A percentile compares a stretch with the other conserved stretches of the same genome.
Conservation (phyloP, 129 eudicot species). For the Daucus carota region DH1_v3.0 NC_030385.2:42724001-42724500, state of each 20-base stretch:
- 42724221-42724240: background rate
- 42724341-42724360: conserved; percentile 47
- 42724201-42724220: background rate
- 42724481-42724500: background rate
- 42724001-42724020: background rate
- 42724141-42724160: conserved; percentile 27
- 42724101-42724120: conserved; percentile 45
- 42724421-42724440: conserved; percentile 17
- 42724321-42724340: conserved; percentile 52
- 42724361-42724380: conserved; percentile 52
- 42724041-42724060: conserved; percentile 35
- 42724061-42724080: conserved; percentile 33
- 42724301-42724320: conserved; percentile 22
- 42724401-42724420: conserved; percentile 32
- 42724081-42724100: conserved; percentile 42
- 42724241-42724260: conserved; percentile 41
- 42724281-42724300: conserved; percentile 30
- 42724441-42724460: background rate
- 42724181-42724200: background rate
- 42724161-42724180: background rate
- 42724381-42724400: conserved; percentile 42
- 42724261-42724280: conserved; percentile 42
- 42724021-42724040: conserved; percentile 67
- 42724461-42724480: background rate
- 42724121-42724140: conserved; percentile 34